Conservation (phyloP, 2,329 filamentous ascomycete species). For the Trichophyton verrucosum region DNA sequence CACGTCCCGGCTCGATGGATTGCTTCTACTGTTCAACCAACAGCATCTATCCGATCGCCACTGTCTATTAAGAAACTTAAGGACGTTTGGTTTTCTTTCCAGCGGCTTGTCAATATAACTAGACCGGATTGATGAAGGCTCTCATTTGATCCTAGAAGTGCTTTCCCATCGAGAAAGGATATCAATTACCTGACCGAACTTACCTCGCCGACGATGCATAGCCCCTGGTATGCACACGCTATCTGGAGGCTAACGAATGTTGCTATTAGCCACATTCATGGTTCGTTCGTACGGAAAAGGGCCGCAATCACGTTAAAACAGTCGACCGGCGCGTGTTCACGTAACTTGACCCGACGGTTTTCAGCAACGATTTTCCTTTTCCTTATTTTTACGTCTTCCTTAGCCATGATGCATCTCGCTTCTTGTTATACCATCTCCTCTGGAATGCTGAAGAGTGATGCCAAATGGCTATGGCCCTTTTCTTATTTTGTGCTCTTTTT, state of each 20-base stretch:
- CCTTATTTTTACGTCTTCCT: neutral
- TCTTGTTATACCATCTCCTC: neutral
- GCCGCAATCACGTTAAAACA: neutral
- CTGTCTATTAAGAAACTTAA: neutral
- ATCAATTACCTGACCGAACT: neutral
- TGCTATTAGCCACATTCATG: neutral
- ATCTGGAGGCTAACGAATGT: neutral
- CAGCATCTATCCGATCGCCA: neutral
- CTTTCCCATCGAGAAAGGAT: neutral
- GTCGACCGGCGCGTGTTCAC: neutral
- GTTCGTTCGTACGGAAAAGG: neutral
- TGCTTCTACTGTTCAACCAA: neutral
- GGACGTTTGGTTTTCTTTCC: neutral
- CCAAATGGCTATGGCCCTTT: neutral
- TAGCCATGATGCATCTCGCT: neutral
- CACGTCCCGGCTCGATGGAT: slow-evolving; percentile 6
- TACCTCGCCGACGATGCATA: neutral
- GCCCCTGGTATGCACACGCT: neutral
- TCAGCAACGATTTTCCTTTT: neutral
- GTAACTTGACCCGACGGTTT: neutral
- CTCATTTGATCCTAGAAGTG: neutral
- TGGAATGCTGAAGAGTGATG: slow-evolving; percentile 1
- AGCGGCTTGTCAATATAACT: neutral
- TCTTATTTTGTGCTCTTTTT: neutral
- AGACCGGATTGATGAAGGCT: neutral